These are phyloP conservation scores for Rosa rugosa DNA, from an alignment of 306 rosid species.

Conservation along the genomic window DNA sequence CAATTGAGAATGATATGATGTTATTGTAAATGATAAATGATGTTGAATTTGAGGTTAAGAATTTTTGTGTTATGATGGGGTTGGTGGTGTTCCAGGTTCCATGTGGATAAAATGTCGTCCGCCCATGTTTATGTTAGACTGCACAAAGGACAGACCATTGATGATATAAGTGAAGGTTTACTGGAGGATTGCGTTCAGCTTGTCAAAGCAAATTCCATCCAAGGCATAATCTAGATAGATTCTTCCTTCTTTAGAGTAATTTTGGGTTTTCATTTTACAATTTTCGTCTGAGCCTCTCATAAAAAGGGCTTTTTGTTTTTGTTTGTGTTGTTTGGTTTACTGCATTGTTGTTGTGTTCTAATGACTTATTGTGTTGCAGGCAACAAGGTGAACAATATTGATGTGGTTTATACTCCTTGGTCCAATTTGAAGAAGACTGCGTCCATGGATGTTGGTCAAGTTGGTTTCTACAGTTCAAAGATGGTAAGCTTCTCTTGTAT, in stretches of 20 bases:
- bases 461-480: constrained; percentile 83
- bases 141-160: constrained; percentile 88
- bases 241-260: constrained; percentile 23
- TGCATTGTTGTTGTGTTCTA: constrained; percentile 3
- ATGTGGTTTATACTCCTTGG: constrained; percentile 98
- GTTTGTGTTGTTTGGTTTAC: not conserved
- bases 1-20: not conserved
- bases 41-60: not conserved
- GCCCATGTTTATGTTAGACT: constrained; percentile 95
- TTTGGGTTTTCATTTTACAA: not conserved
- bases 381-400: constrained; percentile 87
- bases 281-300: not conserved
- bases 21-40: not conserved
- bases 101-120: constrained; percentile 97
- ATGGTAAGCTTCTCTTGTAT: constrained; percentile 44
- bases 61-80: not conserved
- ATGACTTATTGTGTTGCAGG: constrained; percentile 50
- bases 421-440: constrained; percentile 94
- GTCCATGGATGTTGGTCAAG: constrained; percentile 99
- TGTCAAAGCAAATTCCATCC: constrained; percentile 98
- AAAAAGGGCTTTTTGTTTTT: not conserved
- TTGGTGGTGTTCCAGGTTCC: constrained; percentile 64
- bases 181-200: constrained; percentile 97
- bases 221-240: constrained; percentile 48
- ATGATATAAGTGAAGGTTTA: constrained; percentile 76